Evolutionary conservation across 768 basidiomycete species (phyloP), one percentile per base, ranked within the genome.

Genomic region (Lactarius hatsudake): DNA sequence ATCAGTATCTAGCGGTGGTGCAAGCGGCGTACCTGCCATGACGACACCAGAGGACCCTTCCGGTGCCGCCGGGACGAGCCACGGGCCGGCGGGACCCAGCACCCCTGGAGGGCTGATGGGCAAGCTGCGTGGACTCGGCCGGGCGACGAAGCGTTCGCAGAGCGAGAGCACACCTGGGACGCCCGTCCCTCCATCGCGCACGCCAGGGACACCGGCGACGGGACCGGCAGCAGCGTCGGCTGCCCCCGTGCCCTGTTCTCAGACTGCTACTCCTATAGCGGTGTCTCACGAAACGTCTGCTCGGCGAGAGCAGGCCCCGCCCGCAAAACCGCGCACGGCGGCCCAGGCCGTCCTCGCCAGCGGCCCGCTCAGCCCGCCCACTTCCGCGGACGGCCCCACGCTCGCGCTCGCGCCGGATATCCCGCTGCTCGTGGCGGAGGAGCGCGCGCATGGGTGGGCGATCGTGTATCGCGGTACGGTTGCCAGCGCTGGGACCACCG

Each of bases 361-460:
- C 32, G 81, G 81, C 7, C 79, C 84, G 4, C 73, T 91, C 8
- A 81, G 76, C 17, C 93, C 94, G 5, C 92, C 96, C 1, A 71
- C 86, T 0, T 83, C 86, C 3, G 76, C 76, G 53, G 96, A 98
- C 55, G 88, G 86, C 0, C 96, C 96, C 0, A 80, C 82, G 0
- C 76, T 92, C 30, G 67, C 77, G 12, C 81, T 91, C 43, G 86
- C 89, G 1, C 75, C 82, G 0, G 79, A 84, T 62, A 87, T 89
- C 53, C 80, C 83, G 0, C 75, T 98, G 36, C 78, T 91, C 67
- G 89, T 99, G 55, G 87, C 91, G 2, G 94, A 96, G 74, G 95
- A 96, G 74, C 84, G 82, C 6, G 79, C 84, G 28, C 86, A 86
- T 3, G 88, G 88, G 32, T 96, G 90, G 86, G 83, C 81, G 2